Base-by-base conservation (phyloP, 805 yeast genomes). In the Kazachstania kunashirensis region DNA sequence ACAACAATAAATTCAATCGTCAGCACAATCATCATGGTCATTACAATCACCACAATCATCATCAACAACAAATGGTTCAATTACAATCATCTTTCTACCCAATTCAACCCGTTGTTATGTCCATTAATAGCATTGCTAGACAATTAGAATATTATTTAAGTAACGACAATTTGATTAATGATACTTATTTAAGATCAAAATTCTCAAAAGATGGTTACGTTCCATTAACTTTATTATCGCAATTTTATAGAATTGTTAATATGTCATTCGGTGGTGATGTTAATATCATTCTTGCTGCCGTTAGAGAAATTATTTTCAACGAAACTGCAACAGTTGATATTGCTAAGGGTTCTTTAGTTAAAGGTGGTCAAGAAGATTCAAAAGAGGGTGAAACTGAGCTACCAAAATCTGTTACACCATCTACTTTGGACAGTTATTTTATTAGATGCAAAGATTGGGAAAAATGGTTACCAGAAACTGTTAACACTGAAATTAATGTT, bases 121-220 rank as follows among this genome's bases (percentile, higher is more conserved):
- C 58, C 13, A 50, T 56, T 34, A 48, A 52, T 34, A 57, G 51
- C 38, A 50, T 56, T 36, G 62, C 62, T 11, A 52, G 53, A 41
- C 97, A 88, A 67, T 66, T 89, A 36, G 92, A 84, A 55, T 92
- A 92, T 67, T 92, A 92, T 61, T 83, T 92, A 64, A 79, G 94
- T 21, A 68, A 78, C 34, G 95, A 85, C 50, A 92, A 92, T 61
- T 69, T 92, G 61, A 67, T 80, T 49, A 83, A 85, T 62, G 98
- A 92, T 63, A 65, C 79, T 35, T 89, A 64, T 56, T 68, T 92
- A 61, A 76, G 95, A 61, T 72, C 75, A 46, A 83, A 82, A 51
- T 83, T 89, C 28, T 50, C 54, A 9, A 45, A 45, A 13, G 57
- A 57, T 11, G 62, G 62, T 20, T 57, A 45, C 30, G 59, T 49